Evolutionary conservation across 1,284 basidiomycete genomes (phyloP).

Genomic region (Wolfiporia cocos): DNA sequence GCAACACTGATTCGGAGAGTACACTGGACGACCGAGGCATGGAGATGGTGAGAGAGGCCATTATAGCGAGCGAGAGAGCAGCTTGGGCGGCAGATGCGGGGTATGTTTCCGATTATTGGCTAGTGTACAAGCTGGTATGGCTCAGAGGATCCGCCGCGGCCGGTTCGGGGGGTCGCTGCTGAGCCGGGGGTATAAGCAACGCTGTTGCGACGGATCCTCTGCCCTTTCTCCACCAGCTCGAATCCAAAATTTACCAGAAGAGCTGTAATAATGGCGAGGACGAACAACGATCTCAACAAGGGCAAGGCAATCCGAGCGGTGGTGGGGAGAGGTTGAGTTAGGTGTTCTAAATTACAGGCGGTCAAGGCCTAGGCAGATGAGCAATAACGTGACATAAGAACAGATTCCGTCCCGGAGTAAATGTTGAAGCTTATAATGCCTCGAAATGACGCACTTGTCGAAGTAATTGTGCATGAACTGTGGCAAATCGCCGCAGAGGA

Average conservation of each 20-base stretch:
- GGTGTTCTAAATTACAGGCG: no score
- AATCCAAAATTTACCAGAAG: no score
- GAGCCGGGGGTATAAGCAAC: conserved; percentile 34
- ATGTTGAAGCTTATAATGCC: no score
- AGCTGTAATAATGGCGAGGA: no score
- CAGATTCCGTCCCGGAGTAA: no score
- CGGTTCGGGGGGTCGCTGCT: conserved; percentile 37
- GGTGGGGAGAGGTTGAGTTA: not conserved
- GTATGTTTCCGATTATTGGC: conserved; percentile 6
- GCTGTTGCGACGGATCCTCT: conserved; percentile 44
- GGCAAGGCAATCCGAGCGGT: not conserved
- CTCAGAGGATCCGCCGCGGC: conserved; percentile 49
- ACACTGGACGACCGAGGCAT: conserved; percentile 34
- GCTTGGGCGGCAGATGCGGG: conserved; percentile 21
- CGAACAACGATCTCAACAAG: not conserved
- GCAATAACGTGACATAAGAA: no score
- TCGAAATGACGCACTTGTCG: no score
- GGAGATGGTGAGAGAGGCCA: conserved; percentile 37
- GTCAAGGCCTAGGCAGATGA: no score
- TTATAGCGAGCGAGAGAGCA: conserved; percentile 30
- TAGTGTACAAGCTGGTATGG: conserved; percentile 13
- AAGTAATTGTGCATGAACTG: no score
- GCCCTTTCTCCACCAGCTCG: conserved; percentile 12
- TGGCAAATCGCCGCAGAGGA: no score
- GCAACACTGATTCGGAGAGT: conserved; percentile 24